Conservation (phyloP, 2,329 filamentous ascomycete genomes). For the Coccinonectria pachysandricola region DNA sequence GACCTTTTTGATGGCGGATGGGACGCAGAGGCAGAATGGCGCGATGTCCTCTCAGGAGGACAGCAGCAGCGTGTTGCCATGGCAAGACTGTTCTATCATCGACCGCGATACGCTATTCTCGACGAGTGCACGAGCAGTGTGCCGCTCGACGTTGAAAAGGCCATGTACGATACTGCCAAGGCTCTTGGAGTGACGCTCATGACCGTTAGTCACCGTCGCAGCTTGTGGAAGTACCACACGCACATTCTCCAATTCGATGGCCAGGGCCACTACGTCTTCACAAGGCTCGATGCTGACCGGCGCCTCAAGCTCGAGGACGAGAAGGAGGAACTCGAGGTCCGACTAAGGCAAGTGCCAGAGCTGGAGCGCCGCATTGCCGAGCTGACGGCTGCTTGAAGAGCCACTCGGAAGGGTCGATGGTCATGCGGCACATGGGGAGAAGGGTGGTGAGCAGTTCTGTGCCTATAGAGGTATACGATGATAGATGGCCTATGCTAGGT, state of each 20-base stretch:
- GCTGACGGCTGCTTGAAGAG: conserved; percentile 43
- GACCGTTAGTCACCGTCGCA: conserved; percentile 87
- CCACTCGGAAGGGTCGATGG: no score
- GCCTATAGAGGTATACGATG: no score
- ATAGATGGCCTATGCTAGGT: no score
- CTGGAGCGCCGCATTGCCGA: conserved; percentile 78
- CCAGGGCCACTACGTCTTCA: conserved; percentile 85
- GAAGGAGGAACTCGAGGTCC: conserved; percentile 84
- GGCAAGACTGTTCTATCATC: conserved; percentile 88
- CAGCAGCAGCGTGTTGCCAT: conserved; percentile 95
- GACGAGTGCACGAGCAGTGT: conserved; percentile 95
- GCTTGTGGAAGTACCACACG: conserved; percentile 92
- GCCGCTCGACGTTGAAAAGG: conserved; percentile 86
- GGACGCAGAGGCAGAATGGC: conserved; percentile 95
- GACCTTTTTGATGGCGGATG: conserved; percentile 68
- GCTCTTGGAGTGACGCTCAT: conserved; percentile 84
- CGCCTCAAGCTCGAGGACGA: conserved; percentile 85
- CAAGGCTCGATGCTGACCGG: conserved; percentile 76
- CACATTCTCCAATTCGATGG: conserved; percentile 96
- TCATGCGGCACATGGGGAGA: no score
- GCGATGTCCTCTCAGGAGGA: conserved; percentile 83
- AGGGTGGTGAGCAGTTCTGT: no score
- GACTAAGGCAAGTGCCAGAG: conserved; percentile 77
- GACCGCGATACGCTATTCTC: conserved; percentile 84
- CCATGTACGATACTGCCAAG: conserved; percentile 98